A percentile compares a stretch with the other conserved stretches of the same genome.
These are phyloP conservation scores for Septoria linicola DNA, from an alignment of 2,329 filamentous ascomycete species.

Conservation along the genomic window DNA sequence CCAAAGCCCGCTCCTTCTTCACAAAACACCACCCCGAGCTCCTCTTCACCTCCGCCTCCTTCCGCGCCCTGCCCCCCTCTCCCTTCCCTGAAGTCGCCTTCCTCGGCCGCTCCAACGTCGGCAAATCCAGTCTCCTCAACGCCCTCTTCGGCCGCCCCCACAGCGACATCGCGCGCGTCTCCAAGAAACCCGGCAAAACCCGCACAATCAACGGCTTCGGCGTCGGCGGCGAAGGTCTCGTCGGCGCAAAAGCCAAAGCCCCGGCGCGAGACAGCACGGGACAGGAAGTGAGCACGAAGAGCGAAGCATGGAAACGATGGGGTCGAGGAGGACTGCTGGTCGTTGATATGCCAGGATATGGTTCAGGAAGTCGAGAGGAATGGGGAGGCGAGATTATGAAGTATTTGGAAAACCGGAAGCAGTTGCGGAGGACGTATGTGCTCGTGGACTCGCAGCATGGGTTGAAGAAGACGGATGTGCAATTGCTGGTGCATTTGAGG, in stretches of 20 bases:
- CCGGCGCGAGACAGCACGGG: conserved; percentile 24
- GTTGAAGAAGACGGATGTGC: conserved; percentile 59
- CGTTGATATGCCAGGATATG: conserved; percentile 72
- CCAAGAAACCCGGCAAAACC: conserved; percentile 61
- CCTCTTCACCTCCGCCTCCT: conserved; percentile 60
- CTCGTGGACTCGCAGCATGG: conserved; percentile 64
- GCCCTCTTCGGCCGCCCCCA: conserved; percentile 53
- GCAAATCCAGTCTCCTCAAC: conserved; percentile 67
- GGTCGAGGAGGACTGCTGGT: conserved; percentile 53
- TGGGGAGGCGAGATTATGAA: conserved; percentile 70
- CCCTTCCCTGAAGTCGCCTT: conserved; percentile 63
- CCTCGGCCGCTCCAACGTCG: conserved; percentile 68
- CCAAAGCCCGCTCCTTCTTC: conserved; percentile 48
- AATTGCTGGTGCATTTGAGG: conserved; percentile 58
- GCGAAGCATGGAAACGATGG: conserved; percentile 28
- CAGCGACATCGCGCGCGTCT: conserved; percentile 53
- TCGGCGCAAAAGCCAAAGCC: conserved; percentile 17
- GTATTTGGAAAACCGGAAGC: conserved; percentile 61
- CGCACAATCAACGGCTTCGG: conserved; percentile 66
- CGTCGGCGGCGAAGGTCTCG: conserved; percentile 45
- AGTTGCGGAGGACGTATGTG: conserved; percentile 64
- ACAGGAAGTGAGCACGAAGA: conserved; percentile 42
- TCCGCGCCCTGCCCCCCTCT: conserved; percentile 58
- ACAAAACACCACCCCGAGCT: conserved; percentile 51
- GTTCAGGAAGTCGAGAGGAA: conserved; percentile 58